phyloP scores from a whole-genome alignment of 768 basidiomycete species.

The Tremella fuciformis region DNA sequence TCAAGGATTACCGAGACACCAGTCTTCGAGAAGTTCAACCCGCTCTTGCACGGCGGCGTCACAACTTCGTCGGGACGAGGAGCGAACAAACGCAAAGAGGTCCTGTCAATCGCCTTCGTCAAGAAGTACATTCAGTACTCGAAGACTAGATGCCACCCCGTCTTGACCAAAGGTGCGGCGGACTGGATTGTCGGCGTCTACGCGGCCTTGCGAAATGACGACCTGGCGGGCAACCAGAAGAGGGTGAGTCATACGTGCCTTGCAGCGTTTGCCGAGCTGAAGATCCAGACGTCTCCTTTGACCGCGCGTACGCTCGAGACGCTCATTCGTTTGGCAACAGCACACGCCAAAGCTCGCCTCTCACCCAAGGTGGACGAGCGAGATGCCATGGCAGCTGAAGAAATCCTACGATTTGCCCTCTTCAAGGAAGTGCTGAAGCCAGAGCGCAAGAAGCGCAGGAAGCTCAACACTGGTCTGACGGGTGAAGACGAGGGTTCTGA shows the following conservation, averaged over 20 bases:
- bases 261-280: constrained; percentile 12
- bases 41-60: constrained; percentile 84
- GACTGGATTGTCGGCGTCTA: constrained; percentile 92
- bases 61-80: constrained; percentile 58
- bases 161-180: constrained; percentile 85
- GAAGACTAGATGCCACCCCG: constrained; percentile 80
- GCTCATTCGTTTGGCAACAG: constrained; percentile 93
- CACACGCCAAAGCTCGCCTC: constrained; percentile 92
- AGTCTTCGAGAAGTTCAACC: constrained; percentile 95
- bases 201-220: constrained; percentile 85
- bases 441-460: constrained; percentile 75
- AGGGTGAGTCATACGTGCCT: constrained; percentile 57
- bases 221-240: constrained; percentile 82
- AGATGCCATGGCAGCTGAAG: constrained; percentile 87
- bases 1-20: constrained; percentile 62
- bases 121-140: constrained; percentile 99
- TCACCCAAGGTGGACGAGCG: constrained; percentile 76
- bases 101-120: constrained; percentile 87
- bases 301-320: constrained; percentile 99
- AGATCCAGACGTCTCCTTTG: constrained; percentile 79
- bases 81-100: constrained; percentile 66
- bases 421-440: constrained; percentile 95
- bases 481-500: constrained; percentile 56
- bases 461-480: constrained; percentile 65
- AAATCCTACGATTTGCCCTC: constrained; percentile 92